A percentile compares a stretch with the other conserved stretches of the same genome.
phyloP scores from a whole-genome alignment of 2,329 filamentous ascomycete species.

The Pestalotiopsis sp. region DNA sequence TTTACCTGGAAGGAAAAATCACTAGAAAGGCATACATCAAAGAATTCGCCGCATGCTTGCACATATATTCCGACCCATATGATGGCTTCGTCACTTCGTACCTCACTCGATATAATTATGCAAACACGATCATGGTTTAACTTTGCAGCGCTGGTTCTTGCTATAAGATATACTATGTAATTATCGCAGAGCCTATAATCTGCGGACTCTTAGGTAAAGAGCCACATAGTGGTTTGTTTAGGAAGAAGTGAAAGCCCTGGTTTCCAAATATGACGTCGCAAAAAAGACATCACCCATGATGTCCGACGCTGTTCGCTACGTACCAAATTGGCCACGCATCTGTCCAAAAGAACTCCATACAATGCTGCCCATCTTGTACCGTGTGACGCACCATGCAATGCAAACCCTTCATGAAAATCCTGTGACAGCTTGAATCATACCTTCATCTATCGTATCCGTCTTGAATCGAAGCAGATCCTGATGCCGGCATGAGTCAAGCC shows the following conservation, averaged over 20 bases:
- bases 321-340: slow-evolving; percentile 1
- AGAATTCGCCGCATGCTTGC: too few species aligned
- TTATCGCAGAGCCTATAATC: slow-evolving; percentile 7
- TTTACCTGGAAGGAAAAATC: too few species aligned
- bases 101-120: too few species aligned
- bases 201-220: slow-evolving; percentile 10
- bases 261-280: not conserved
- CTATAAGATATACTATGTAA: slow-evolving; percentile 11
- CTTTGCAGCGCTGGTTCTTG: not conserved
- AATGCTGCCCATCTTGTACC: slow-evolving; percentile 10
- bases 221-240: slow-evolving; percentile 11
- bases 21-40: too few species aligned
- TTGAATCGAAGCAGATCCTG: slow-evolving; percentile 9
- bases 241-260: slow-evolving; percentile 1
- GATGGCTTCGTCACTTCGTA: too few species aligned
- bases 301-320: slow-evolving; percentile 1
- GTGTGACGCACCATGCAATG: slow-evolving; percentile 13
- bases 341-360: slow-evolving; percentile 10
- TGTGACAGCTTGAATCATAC: not conserved
- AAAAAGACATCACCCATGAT: slow-evolving; percentile 6
- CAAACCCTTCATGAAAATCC: not conserved
- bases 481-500: not conserved
- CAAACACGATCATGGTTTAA: not conserved
- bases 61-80: too few species aligned
- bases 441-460: not conserved